These are phyloP conservation scores for Puccinia hordei DNA, from an alignment of 1,284 basidiomycete species.

Conservation along the genomic window DNA sequence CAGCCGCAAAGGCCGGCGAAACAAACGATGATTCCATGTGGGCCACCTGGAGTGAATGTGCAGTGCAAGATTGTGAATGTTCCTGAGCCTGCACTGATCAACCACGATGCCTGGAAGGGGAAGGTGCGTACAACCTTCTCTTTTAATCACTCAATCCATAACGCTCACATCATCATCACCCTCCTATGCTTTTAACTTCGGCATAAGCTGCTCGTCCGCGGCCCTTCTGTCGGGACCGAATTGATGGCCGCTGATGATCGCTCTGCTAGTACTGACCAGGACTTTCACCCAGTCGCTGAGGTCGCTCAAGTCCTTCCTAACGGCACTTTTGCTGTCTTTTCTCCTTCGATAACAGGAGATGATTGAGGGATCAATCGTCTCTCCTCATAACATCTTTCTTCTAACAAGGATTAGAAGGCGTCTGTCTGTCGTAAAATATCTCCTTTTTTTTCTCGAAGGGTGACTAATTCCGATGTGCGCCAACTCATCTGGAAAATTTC, in stretches of 20 bases:
- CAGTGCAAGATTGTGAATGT: conserved; percentile 38
- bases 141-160: not conserved
- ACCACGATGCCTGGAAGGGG: conserved; percentile 37
- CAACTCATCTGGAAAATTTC: too few relatives aligned
- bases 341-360: not conserved
- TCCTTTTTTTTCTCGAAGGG: too few relatives aligned
- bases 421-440: too few relatives aligned
- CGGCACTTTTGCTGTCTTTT: conserved; percentile 26
- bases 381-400: too few relatives aligned
- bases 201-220: conserved; percentile 11
- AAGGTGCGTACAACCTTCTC: not conserved
- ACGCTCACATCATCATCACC: not conserved
- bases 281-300: conserved; percentile 14
- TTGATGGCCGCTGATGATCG: not conserved
- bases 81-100: conserved; percentile 30
- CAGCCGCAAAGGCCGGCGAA: not conserved
- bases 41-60: conserved; percentile 34
- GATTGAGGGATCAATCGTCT: not conserved
- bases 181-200: not conserved
- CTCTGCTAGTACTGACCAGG: not conserved
- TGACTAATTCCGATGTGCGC: too few relatives aligned
- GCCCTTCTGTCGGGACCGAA: conserved; percentile 17
- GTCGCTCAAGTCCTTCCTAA: conserved; percentile 32
- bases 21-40: not conserved
- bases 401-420: too few relatives aligned